Evolutionary conservation across 2,329 filamentous ascomycete species (phyloP), one percentile per base, ranked within the genome.

Genomic region (Fusarium lateritium): DNA sequence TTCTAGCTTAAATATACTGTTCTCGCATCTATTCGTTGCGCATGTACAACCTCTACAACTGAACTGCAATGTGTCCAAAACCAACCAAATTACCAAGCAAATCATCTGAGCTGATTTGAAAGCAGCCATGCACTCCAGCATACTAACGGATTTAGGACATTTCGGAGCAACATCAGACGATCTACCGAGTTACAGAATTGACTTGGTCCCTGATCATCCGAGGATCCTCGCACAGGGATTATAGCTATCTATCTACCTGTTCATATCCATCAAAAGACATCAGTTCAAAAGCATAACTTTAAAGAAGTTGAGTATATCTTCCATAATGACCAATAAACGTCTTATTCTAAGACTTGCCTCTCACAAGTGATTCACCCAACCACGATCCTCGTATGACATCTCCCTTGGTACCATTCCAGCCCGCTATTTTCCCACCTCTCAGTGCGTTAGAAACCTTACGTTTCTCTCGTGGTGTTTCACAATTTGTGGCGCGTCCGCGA

Each of bases 1-100:
- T 5, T 31, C 10, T 10, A 13, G 3, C 28, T 31, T 13, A 11
- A 13, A 31, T 31, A 11, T 5, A 31, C 28, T 10, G 10, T 31
- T 10, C 28, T 31, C 28, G 13, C 28, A 10, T 31, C 28, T 31
- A 31, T 31, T 31, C 28, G 10, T 5, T 13, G 28, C 28, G 28
- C 10, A 31, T 13, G 13, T 31, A 31, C 28, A 49, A 21, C 42
- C 19, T 45, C 28, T 22, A 55, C 43, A 38, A 52, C 26, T 33
- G 56, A 61, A 55, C 50, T 69, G 65, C 56, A 62, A 69, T 62
- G 46, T 69, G 66, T 69, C 65, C 66, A 69, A 36, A 69, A 61
- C 54, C 31, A 50, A 57, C 56, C 28, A 31, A 62, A 47, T 50
- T 50, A 54, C 50, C 39, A 65, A 65, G 58, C 65, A 68, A 49